Conservation (phyloP, 1,284 basidiomycete genomes). For the Lentinus polychrous region DNA sequence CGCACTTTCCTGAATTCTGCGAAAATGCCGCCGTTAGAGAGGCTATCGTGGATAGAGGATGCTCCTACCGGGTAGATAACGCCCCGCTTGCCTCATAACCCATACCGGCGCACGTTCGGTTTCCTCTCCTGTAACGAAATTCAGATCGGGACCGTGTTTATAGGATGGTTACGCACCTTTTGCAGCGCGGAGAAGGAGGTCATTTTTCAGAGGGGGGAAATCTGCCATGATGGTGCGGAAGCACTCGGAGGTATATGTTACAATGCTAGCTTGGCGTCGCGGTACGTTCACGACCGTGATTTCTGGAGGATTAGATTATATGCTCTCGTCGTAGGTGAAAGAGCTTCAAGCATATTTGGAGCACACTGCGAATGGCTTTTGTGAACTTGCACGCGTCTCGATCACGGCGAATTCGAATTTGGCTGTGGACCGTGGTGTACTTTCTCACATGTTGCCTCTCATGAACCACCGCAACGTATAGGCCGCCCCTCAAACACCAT, state of each 20-base stretch:
- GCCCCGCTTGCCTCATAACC: conserved; percentile 98
- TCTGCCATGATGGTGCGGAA: conserved; percentile 9
- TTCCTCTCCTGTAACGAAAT: conserved; percentile 54
- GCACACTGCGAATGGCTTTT: too few species aligned
- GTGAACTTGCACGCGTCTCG: too few species aligned
- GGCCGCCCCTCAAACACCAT: conserved; percentile 13
- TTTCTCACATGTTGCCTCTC: too few species aligned
- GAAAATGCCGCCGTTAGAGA: not conserved
- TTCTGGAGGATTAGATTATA: too few species aligned
- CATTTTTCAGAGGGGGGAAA: conserved; percentile 64
- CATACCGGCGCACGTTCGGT: conserved; percentile 94
- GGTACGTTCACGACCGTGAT: too few species aligned
- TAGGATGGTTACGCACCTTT: conserved; percentile 39
- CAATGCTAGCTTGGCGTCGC: too few species aligned
- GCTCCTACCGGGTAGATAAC: conserved; percentile 84
- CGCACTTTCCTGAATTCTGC: conserved; percentile 84
- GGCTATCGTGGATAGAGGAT: not conserved
- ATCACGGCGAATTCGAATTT: too few species aligned
- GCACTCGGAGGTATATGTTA: too few species aligned
- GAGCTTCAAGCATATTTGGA: too few species aligned
- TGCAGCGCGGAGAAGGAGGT: conserved; percentile 86
- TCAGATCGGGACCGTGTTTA: conserved; percentile 2
- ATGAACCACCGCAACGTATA: too few species aligned
- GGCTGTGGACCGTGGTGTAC: too few species aligned
- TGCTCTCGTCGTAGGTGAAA: too few species aligned